These are phyloP conservation scores for Penicillium paneum DNA, from an alignment of 2,329 filamentous ascomycete species.

Conservation along the genomic window DNA sequence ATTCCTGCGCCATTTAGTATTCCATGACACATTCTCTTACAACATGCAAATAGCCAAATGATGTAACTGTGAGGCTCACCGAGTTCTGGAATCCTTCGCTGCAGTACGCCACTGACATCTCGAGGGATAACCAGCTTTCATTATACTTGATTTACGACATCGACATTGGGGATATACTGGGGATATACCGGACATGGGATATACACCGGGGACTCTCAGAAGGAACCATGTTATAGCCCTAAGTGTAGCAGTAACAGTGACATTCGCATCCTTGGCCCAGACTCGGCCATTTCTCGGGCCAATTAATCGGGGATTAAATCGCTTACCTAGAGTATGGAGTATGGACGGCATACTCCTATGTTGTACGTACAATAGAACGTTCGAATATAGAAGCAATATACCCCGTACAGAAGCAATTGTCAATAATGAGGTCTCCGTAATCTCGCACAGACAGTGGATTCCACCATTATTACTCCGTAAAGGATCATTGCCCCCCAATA, in stretches of 20 bases:
- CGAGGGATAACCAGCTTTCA: background rate
- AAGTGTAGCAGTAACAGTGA: background rate
- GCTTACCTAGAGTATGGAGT: too few relatives aligned
- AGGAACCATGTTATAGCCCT: background rate
- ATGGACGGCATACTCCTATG: too few relatives aligned
- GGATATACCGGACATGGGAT: too few relatives aligned
- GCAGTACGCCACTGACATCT: constrained; percentile 20
- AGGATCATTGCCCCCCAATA: constrained; percentile 2
- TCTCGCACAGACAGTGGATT: constrained; percentile 4
- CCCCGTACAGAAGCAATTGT: background rate
- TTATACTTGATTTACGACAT: background rate
- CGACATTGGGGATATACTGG: too few relatives aligned
- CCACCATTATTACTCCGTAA: background rate
- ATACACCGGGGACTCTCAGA: background rate
- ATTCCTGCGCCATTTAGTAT: background rate
- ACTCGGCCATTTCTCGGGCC: background rate
- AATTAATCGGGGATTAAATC: background rate
- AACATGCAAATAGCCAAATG: background rate
- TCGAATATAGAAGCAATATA: too few relatives aligned
- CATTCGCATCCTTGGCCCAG: background rate
- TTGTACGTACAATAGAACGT: too few relatives aligned
- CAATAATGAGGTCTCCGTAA: background rate
- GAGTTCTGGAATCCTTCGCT: constrained; percentile 38
- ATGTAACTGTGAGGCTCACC: constrained; percentile 15
- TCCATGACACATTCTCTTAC: background rate